Evolutionary conservation across 345 rosid species (phyloP), one percentile per base, ranked within the genome.

Genomic region (Lenwebbia sp.): DNA sequence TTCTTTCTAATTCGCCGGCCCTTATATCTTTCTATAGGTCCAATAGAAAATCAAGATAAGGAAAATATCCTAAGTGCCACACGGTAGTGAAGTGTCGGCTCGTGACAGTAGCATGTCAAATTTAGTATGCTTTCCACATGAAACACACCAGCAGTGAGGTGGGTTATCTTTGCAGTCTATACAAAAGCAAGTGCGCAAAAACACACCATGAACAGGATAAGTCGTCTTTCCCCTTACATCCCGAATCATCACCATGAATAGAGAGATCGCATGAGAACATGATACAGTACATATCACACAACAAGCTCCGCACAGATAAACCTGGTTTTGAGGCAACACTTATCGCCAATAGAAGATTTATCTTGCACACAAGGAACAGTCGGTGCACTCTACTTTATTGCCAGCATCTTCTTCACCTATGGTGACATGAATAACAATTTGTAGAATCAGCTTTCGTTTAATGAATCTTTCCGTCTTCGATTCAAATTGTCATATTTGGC

Each of bases 351-450:
- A 17, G 37, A 23, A n/a, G 41, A 40, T 52, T 28, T 30, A 52
- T 15, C 57, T 9, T 30, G 23, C 26, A 10, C 57, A 50, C 84
- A 28, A 52, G 84, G 41, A 82, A 82, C 13, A 44, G 44, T 54
- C 58, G 25, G 26, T 30, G 84, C 23, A 33, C 86, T 28, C 54
- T 62, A 58, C 86, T 84, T 84, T 13, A 84, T 89, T 58, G 52
- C 85, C 88, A 91, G 44, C 88, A 91, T 89, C 51, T 87, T 87
- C 82, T 90, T 90, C 85, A 93, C 85, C 94, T 91, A 9, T 10
- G 33, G 47, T 30, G 76, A 70, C 81, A 70, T 70, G 13, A 70
- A 70, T 37, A 70, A 70, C 14, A 37, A 19, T 21, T 70, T 70
- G 26, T 37, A 15, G 26, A 15, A 70, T 70, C 81, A 70, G 81